Evolutionary conservation across 2,329 filamentous ascomycete genomes (phyloP), one percentile per base, ranked within the genome.

Genomic region (Colletotrichum destructivum): DNA sequence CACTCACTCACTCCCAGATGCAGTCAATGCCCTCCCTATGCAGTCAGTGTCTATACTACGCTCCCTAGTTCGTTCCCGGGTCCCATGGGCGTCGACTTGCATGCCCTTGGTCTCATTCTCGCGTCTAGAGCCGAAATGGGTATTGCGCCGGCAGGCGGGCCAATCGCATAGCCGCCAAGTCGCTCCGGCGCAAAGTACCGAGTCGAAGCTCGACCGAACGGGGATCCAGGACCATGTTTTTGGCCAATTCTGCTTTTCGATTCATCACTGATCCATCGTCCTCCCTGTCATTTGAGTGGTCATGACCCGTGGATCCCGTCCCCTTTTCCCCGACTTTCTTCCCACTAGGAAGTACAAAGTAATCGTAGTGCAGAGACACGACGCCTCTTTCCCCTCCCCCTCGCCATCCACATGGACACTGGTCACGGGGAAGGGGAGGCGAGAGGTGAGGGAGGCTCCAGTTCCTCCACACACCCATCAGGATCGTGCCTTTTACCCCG

Each of bases 61-160:
- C 31, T n/a, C 31, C 40, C 18, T 66, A 59, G 40, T 56, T 51
- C 55, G 18, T 61, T 62, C 62, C 62, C 51, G 21, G 63, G 68
- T 57, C 63, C 46, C 68, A 56, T 67, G 57, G 68, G 0, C 68
- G 57, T 68, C 56, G 68, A 49, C 57, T 46, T 51, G 63, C 68
- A 62, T 71, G 57, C 63, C 31, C 52, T 71, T 49, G 61, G 68
- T 63, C 59, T 59, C 57, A 63, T 26, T 56, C 66, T 72, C 71
- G 68, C 71, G 60, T 73, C 71, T 64, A 73, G 64, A 51, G 60
- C 71, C 63, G 63, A 73, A 73, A 67, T 7, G 71, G 68, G 68
- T 42, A 73, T 64, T 68, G 15, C 44, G 44, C 71, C 71, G 71
- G 62, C 31, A 18, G 59, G 31, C 63, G 21, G 63, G 42, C 71